Evolutionary conservation across 352 stramenopile species (phyloP), one percentile per base, ranked within the genome.

Genomic region (Phytopythium delawarense): DNA sequence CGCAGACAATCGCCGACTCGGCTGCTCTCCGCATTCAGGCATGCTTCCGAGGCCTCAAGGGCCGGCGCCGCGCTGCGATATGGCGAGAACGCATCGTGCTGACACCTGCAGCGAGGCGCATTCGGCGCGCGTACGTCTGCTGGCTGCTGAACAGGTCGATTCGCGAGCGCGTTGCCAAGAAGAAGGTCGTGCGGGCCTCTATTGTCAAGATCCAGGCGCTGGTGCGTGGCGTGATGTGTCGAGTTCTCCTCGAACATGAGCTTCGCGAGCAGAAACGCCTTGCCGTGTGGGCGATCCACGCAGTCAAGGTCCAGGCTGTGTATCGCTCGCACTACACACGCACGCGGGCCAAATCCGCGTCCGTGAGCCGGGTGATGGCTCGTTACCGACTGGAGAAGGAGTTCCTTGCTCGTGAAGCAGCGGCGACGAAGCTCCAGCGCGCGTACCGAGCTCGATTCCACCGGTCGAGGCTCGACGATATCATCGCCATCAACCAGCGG

Each of bases 1-100:
- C 90, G n/a, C 72, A 78, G 28, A 91, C 84, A 40, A 92, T 94
- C 56, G 69, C 75, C 45, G 72, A 85, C 34, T 94, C 84, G 15
- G 81, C 84, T 0, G 84, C 76, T 23, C 39, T 94, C n/a, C 76
- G 82, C 16, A 75, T 94, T 7, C 82, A 94, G 48, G 83, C 82
- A 0, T 74, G 84, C 25, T 89, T 79, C 60, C 80, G 84, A 25
- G 82, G 84, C 0, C 69, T 86, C 49, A 40, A 80, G 16, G 80
- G 75, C 16, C 74, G 84, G n/a, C 55, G 46, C 23, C 57, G 87
- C 44, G 84, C 81, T 7, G 64, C 71, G 1, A 74, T 65, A 0
- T 92, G 84, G 84, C 79, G 80, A 30, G 60, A 72, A 48, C 67
- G 72, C 51, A 74, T 87, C 62, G 67, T 93, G 28, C 70, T 91